Evolutionary conservation across 1,284 basidiomycete genomes (phyloP).

Genomic region (Rhodotorula sp.): DNA sequence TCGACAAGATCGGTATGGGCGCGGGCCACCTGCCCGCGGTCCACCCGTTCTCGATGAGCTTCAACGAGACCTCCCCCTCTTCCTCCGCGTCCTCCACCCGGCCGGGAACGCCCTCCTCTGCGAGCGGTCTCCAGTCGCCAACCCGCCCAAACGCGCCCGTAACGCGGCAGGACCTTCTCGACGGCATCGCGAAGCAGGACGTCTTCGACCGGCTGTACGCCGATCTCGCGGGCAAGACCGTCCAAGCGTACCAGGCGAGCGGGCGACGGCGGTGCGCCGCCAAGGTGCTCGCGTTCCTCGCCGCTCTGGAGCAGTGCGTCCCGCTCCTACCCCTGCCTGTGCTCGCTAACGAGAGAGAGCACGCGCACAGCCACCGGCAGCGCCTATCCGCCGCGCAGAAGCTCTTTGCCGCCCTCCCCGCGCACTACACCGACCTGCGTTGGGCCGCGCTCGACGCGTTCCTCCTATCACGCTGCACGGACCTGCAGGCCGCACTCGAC

Average conservation of each 20-base stretch:
- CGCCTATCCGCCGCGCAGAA: conserved; percentile 64
- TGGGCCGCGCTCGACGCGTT: conserved; percentile 76
- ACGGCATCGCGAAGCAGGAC: conserved; percentile 62
- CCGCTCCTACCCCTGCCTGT: background rate
- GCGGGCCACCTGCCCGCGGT: conserved; percentile 68
- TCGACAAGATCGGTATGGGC: conserved; percentile 76
- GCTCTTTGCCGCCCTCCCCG: conserved; percentile 73
- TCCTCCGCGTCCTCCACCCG: background rate
- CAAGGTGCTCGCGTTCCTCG: conserved; percentile 77
- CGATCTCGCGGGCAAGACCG: conserved; percentile 71
- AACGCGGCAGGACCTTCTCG: conserved; percentile 65
- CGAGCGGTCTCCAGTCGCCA: background rate
- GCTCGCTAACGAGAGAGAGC: background rate
- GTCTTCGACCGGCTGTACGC: conserved; percentile 75
- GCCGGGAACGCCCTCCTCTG: background rate
- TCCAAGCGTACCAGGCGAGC: conserved; percentile 76
- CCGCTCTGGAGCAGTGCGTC: conserved; percentile 79
- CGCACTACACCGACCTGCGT: conserved; percentile 67
- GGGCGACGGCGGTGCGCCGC: conserved; percentile 80
- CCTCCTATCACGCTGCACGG: conserved; percentile 68
- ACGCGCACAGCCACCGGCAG: conserved; percentile 62
- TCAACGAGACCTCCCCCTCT: conserved; percentile 33
- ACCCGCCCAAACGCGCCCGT: conserved; percentile 51
- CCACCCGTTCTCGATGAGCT: conserved; percentile 69
- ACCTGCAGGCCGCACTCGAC: conserved; percentile 51